Evolutionary conservation across 768 basidiomycete genomes (phyloP).

Genomic region (Trametes punicea): DNA sequence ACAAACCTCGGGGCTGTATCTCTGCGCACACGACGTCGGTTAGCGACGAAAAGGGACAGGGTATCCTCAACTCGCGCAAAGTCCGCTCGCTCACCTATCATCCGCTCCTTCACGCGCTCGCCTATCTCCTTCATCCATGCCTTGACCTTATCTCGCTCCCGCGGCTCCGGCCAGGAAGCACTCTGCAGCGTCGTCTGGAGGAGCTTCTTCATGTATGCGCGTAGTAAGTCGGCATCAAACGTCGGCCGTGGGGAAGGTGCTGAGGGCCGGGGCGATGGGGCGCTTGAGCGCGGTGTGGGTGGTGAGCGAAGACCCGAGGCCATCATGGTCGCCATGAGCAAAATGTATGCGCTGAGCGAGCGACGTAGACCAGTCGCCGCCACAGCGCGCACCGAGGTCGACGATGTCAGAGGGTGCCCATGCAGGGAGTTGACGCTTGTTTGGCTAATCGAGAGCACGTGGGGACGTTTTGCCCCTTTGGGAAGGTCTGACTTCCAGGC

Average conservation of each 20-base stretch:
- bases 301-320: conserved; percentile 21
- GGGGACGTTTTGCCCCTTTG: conserved; percentile 10
- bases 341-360: not conserved
- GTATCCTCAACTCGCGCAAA: not conserved
- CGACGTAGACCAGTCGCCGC: not conserved
- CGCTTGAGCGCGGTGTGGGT: conserved; percentile 30
- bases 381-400: conserved; percentile 4
- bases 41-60: not conserved
- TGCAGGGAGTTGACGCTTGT: conserved; percentile 15
- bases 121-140: conserved; percentile 82
- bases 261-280: conserved; percentile 56
- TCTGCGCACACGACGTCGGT: conserved; percentile 35
- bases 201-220: conserved; percentile 79
- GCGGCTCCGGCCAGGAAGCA: conserved; percentile 62
- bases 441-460: conserved; percentile 15
- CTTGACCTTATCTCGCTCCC: conserved; percentile 68
- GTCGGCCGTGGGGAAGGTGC: conserved; percentile 46
- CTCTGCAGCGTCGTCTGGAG: conserved; percentile 64
- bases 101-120: conserved; percentile 80
- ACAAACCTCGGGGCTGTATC: conserved; percentile 81
- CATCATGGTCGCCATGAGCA: conserved; percentile 15
- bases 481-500: not conserved
- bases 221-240: conserved; percentile 73
- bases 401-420: conserved; percentile 1
- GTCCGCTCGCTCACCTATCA: conserved; percentile 46